Percentiles rank a stretch among this genome's conserved stretches.
phyloP scores from a whole-genome alignment of 23 red algal species.

The Agarophyton chilense region DNA sequence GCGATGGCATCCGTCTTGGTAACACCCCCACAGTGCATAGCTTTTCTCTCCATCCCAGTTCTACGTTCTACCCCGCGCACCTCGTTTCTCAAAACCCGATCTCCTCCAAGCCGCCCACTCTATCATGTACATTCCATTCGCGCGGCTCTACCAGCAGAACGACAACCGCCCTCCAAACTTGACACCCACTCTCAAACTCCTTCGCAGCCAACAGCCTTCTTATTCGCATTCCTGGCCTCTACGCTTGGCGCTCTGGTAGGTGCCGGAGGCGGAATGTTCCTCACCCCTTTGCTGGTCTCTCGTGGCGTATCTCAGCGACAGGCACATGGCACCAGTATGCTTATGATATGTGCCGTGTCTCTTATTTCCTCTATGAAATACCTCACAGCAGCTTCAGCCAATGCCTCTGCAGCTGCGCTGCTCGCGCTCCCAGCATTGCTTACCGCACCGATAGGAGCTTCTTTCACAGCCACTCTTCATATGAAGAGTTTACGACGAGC shows the following conservation, averaged over 20 bases:
- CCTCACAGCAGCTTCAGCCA: constrained; percentile 4
- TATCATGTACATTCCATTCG: neutral
- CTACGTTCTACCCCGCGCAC: neutral
- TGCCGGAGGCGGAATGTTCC: constrained; percentile 86
- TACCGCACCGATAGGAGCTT: constrained; percentile 59
- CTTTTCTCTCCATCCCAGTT: neutral
- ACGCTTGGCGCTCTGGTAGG: constrained; percentile 82
- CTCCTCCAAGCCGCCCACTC: neutral
- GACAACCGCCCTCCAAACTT: neutral
- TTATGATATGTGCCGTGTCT: constrained; percentile 69
- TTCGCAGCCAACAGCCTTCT: constrained; percentile 1
- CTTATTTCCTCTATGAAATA: constrained; percentile 65
- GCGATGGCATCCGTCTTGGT: neutral
- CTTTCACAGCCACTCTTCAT: constrained; percentile 11
- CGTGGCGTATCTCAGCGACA: constrained; percentile 56
- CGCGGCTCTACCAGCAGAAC: neutral
- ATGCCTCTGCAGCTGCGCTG: constrained; percentile 48
- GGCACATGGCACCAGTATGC: constrained; percentile 89
- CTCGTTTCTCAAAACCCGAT: neutral
- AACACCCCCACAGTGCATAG: neutral
- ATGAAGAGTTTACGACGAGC: constrained; percentile 4
- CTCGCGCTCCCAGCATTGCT: constrained; percentile 62
- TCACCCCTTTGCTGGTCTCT: constrained; percentile 82
- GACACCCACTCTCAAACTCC: neutral
- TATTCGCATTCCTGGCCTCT: constrained; percentile 49